A percentile compares a stretch with the other conserved stretches of the same genome.
Conservation (phyloP, 441 rosid species). For the Melastoma candidum region DNA sequence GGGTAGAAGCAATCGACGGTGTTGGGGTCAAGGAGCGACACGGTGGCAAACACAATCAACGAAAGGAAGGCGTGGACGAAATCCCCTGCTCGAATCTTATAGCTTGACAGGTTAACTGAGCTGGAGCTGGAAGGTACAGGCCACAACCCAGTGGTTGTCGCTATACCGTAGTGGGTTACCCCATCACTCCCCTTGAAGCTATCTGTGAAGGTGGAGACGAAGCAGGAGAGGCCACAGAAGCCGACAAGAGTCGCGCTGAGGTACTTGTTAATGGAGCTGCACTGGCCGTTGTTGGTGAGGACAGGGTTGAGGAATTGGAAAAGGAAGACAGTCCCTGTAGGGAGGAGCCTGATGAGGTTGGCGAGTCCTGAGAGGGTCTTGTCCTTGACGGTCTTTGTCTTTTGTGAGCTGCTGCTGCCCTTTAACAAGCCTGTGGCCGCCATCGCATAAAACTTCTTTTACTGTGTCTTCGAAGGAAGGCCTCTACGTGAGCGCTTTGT, state of each 20-base stretch:
- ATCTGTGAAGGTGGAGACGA: slow-evolving; percentile 64
- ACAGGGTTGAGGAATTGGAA: slow-evolving; percentile 83
- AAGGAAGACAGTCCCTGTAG: slow-evolving; percentile 77
- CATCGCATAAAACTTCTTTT: too few relatives aligned
- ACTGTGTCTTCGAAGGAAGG: too few relatives aligned
- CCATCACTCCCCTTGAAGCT: slow-evolving; percentile 56
- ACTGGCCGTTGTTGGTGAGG: slow-evolving; percentile 61
- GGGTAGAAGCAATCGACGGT: slow-evolving; percentile 61
- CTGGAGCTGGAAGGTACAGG: slow-evolving; percentile 26
- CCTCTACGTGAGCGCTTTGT: too few relatives aligned
- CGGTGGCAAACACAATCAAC: slow-evolving; percentile 39
- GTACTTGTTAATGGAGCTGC: slow-evolving; percentile 42
- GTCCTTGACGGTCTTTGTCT: slow-evolving; percentile 15
- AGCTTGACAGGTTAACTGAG: slow-evolving; percentile 36
- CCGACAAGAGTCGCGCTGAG: slow-evolving; percentile 40
- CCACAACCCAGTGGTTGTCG: slow-evolving; percentile 53
- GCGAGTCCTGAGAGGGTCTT: slow-evolving; percentile 43
- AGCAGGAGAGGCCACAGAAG: slow-evolving; percentile 55
- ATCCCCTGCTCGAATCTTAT: slow-evolving; percentile 46
- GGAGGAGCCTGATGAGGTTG: slow-evolving; percentile 69
- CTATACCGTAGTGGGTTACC: slow-evolving; percentile 45
- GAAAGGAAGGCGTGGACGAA: slow-evolving; percentile 61
- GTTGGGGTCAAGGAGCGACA: slow-evolving; percentile 53
- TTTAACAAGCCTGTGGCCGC: too few relatives aligned
- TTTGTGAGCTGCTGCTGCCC: too few relatives aligned